Base-by-base conservation (phyloP, 2,329 filamentous ascomycete genomes). In the Monosporascus sp. region DNA sequence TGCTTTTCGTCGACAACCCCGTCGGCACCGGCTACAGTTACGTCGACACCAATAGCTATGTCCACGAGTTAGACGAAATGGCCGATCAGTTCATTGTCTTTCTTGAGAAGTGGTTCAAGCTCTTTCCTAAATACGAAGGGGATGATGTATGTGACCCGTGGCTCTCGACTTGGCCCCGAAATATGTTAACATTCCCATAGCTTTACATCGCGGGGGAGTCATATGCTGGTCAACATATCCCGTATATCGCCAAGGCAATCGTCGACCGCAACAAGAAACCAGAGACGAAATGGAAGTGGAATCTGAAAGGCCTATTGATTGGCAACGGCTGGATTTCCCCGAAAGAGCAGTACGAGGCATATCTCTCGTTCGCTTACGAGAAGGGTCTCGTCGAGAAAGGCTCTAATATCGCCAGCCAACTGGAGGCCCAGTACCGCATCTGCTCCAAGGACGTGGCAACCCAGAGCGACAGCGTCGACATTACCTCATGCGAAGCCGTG, bases 301-400 rank as follows among this genome's bases (percentile, higher is more conserved):
- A 87, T 49, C 74, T 99, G 28, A 81, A 86, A 60, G 94, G 93
- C 8, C 76, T 99, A 20, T 70, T 99, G 37, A 97, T 99, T 56
- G 95, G 95, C 51, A 99, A 99, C 68, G 94, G 93, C 40, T 99
- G 95, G 94, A 93, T 99, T 51, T 89, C 92, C 2, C 92, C 93
- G 1, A 76, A 77, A 7, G 89, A 97, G 48, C 94, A 99, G 69
- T 99, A 97, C 70, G 85, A 87, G 31, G 79, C 93, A 0, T 97
- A 97, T 67, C 76, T 97, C 9, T 81, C 86, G 31, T 97, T 84
- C 64, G 87, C 89, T 44, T 91, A 94, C 68, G 81, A 92, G 55
- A 84, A 85, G 65, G 86, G 84, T 9, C 70, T 99, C 20, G 72
- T 97, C 40, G 67, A 85, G 59, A 82, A 85, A 62, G 87, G 81